Evolutionary conservation across 148 eudicot genomes (phyloP).

Genomic region (Dianthus caryophyllus): DNA sequence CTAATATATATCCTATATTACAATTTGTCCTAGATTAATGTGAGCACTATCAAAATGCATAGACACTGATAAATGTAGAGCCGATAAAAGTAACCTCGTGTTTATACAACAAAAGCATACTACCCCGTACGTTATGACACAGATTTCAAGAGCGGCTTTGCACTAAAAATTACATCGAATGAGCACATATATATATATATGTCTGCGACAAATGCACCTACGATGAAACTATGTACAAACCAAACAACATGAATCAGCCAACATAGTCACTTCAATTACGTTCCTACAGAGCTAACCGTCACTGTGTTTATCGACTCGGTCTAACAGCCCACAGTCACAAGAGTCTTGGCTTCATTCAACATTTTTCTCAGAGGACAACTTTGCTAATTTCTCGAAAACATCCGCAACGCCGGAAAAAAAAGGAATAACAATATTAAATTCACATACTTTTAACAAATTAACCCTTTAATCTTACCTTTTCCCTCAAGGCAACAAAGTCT

Average conservation of each 20-base stretch:
- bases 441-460: background rate
- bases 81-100: background rate
- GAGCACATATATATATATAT: background rate
- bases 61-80: too few species aligned
- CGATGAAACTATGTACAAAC: too few species aligned
- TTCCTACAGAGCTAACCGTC: too few species aligned
- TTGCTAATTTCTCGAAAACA: background rate
- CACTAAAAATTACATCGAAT: background rate
- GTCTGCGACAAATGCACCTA: too few species aligned
- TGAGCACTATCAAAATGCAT: too few species aligned
- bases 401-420: background rate
- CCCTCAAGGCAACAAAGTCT: background rate
- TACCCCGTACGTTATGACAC: background rate
- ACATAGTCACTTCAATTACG: too few species aligned
- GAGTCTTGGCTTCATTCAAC: background rate
- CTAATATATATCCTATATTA: background rate
- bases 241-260: too few species aligned
- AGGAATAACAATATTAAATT: background rate
- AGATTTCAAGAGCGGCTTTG: background rate
- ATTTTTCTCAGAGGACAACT: slow-evolving; percentile 1
- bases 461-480: slow-evolving; percentile 13
- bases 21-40: too few species aligned
- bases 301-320: too few species aligned
- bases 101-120: background rate
- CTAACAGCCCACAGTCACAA: background rate